Evolutionary conservation across 768 basidiomycete genomes (phyloP).

Genomic region (Suillus spraguei): DNA sequence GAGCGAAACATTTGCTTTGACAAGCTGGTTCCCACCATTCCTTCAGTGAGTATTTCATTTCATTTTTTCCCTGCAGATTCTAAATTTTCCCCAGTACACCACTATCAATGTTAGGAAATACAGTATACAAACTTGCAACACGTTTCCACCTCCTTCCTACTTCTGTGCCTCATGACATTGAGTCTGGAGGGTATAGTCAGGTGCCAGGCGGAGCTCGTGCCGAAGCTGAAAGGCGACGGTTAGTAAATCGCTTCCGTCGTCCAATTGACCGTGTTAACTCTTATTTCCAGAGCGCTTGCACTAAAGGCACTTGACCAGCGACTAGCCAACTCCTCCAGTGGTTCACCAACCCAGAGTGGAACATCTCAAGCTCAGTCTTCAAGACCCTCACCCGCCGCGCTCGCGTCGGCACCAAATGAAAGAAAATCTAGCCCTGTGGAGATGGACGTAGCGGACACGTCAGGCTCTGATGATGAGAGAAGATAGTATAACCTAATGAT

Average conservation of each 20-base stretch:
- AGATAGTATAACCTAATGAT: slow-evolving; percentile 22
- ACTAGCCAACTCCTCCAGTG: slow-evolving; percentile 60
- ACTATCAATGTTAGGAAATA: slow-evolving; percentile 65
- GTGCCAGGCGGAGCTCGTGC: slow-evolving; percentile 90
- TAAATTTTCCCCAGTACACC: slow-evolving; percentile 55
- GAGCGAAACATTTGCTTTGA: slow-evolving; percentile 93
- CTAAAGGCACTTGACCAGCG: slow-evolving; percentile 96
- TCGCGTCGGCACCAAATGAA: slow-evolving; percentile 37
- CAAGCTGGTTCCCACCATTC: slow-evolving; percentile 97
- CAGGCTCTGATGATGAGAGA: slow-evolving; percentile 23
- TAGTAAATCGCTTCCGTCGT: slow-evolving; percentile 23
- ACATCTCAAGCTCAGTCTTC: slow-evolving; percentile 31
- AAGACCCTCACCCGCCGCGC: slow-evolving; percentile 27
- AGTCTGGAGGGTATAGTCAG: slow-evolving; percentile 70
- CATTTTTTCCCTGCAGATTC: background rate
- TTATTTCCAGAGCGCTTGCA: slow-evolving; percentile 76
- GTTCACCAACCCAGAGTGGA: slow-evolving; percentile 33
- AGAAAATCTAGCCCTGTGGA: slow-evolving; percentile 27
- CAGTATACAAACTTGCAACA: slow-evolving; percentile 65
- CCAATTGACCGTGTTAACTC: slow-evolving; percentile 12
- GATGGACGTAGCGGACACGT: slow-evolving; percentile 19
- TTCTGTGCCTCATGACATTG: slow-evolving; percentile 57
- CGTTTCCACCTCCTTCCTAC: slow-evolving; percentile 77
- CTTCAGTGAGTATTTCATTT: slow-evolving; percentile 67
- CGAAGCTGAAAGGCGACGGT: slow-evolving; percentile 96